Percentiles rank a stretch among this genome's conserved stretches.
Evolutionary conservation across 495 filamentous ascomycete genomes (phyloP).

Genomic region (Beverwykella pulmonaria): DNA sequence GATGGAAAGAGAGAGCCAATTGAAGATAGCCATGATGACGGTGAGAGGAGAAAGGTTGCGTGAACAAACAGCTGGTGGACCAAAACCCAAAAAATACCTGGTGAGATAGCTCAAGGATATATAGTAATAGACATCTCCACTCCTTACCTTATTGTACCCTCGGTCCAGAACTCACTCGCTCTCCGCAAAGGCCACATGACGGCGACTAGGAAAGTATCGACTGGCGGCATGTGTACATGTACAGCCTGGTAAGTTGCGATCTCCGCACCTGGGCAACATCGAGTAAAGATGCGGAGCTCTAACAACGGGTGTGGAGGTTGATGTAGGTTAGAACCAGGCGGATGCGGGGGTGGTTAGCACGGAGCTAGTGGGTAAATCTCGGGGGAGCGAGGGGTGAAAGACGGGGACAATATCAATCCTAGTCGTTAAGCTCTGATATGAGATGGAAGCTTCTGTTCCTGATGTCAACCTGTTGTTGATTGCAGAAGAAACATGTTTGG

Average conservation of each 20-base stretch:
- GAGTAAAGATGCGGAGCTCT: background rate
- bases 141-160: background rate
- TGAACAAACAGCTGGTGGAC: background rate
- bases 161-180: background rate
- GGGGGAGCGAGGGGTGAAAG: background rate
- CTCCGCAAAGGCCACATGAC: too few species aligned
- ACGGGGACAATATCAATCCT: background rate
- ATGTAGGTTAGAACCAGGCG: slow-evolving; percentile 3
- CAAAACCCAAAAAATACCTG: background rate
- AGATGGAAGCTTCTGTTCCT: background rate
- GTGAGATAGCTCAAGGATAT: background rate
- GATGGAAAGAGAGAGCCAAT: background rate
- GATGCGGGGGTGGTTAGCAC: background rate
- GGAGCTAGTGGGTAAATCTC: slow-evolving; percentile 5
- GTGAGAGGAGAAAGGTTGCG: background rate
- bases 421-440: background rate
- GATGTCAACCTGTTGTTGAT: background rate
- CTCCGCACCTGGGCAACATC: background rate
- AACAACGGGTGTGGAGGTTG: slow-evolving; percentile 1
- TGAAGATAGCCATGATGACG: slow-evolving; percentile 12
- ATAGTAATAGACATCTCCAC: background rate
- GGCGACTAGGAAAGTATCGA: background rate
- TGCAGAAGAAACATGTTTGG: background rate
- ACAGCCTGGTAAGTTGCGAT: background rate
- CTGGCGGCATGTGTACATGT: background rate